phyloP scores from a whole-genome alignment of 257 asterid species.

The Coffea eugenioides region DNA sequence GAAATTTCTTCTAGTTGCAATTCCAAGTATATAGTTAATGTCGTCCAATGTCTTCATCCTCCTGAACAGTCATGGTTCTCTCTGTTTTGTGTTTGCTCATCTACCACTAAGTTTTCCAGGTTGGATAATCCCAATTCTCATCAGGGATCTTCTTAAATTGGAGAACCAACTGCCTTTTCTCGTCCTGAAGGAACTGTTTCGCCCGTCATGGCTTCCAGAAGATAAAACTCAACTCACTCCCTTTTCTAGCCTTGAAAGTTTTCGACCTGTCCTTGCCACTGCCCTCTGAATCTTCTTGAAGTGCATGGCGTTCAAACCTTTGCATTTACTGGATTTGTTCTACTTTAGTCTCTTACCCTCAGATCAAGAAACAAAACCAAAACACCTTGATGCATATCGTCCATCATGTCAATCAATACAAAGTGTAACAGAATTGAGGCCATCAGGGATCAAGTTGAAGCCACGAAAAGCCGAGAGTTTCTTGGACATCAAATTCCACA shows the following conservation, averaged over 20 bases:
- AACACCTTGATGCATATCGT: neutral
- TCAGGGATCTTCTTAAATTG: conserved; percentile 2
- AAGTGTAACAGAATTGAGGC: neutral
- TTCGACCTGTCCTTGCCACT: neutral
- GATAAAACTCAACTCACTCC: too few species aligned
- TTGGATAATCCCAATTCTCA: neutral
- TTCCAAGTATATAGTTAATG: too few species aligned
- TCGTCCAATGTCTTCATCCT: too few species aligned
- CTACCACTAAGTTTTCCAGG: too few species aligned
- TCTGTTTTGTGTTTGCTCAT: too few species aligned
- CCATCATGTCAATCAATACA: neutral
- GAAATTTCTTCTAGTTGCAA: too few species aligned
- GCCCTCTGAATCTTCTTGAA: neutral
- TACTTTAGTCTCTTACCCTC: neutral
- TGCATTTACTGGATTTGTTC: conserved; percentile 7
- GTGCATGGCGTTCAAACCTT: neutral
- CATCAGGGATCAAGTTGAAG: neutral
- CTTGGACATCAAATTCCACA: conserved; percentile 4
- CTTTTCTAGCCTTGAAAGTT: neutral
- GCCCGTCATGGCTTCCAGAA: neutral
- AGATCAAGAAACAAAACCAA: neutral
- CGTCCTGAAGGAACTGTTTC: neutral
- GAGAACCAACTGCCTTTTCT: conserved; percentile 12
- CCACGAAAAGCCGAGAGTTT: neutral
- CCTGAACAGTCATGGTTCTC: too few species aligned